These are phyloP conservation scores for Phytopythium boreale DNA, from an alignment of 352 stramenopile species.

Conservation along the genomic window DNA sequence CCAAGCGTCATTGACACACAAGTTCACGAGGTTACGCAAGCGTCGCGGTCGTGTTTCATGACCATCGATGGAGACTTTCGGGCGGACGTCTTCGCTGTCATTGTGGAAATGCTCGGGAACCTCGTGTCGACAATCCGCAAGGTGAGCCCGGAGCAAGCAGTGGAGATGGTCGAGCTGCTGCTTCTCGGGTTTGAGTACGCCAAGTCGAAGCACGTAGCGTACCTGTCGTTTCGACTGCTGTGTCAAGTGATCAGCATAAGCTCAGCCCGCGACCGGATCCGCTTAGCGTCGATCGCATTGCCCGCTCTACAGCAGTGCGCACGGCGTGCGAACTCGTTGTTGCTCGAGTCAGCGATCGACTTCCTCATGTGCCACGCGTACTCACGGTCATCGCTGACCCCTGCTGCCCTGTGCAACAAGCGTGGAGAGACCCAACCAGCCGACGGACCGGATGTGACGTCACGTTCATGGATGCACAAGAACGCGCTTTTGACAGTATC, in stretches of 20 bases:
- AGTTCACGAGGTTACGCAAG: conserved; percentile 34
- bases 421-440: neutral
- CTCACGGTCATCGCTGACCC: conserved; percentile 37
- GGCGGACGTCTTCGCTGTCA: conserved; percentile 50
- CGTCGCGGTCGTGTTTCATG: conserved; percentile 42
- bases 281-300: conserved; percentile 45
- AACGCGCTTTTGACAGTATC: conserved; percentile 54
- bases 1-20: conserved; percentile 33
- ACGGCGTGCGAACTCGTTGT: conserved; percentile 31
- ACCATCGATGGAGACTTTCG: conserved; percentile 65
- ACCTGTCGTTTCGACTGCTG: conserved; percentile 65
- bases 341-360: conserved; percentile 70
- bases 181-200: conserved; percentile 56
- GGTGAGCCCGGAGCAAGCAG: conserved; percentile 10
- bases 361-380: conserved; percentile 78
- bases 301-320: conserved; percentile 48
- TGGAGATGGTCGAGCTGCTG: conserved; percentile 41
- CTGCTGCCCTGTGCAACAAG: conserved; percentile 30
- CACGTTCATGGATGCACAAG: conserved; percentile 49
- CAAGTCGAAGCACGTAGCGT: conserved; percentile 53
- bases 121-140: conserved; percentile 24
- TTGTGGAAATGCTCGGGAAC: conserved; percentile 69
- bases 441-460: conserved; percentile 9
- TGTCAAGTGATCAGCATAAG: conserved; percentile 60
- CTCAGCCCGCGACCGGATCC: conserved; percentile 29